Base-by-base conservation (phyloP, 768 basidiomycete genomes). In the Hortiboletus campestris region DNA sequence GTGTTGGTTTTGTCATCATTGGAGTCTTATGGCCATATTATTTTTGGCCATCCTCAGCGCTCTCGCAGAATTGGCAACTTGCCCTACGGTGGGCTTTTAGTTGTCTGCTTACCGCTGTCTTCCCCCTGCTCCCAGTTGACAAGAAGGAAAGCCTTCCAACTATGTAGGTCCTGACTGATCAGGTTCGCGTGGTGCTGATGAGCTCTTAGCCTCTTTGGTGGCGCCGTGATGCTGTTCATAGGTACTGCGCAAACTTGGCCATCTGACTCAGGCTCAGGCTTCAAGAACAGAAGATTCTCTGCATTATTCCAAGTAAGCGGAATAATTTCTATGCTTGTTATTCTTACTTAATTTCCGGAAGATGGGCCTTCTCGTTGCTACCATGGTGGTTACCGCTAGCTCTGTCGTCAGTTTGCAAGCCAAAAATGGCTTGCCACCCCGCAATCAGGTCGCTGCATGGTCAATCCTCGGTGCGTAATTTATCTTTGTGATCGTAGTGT, bases 51-150 rank as follows among this genome's bases (percentile, higher is more conserved):
- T 56, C 67, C 4, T 63, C 68, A 12, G 60, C 71, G 36, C 62
- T 73, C 16, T 42, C 59, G 35, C 44, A 62, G 60, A 56, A 72
- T 16, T 35, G 59, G 71, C 46, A 46, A 8, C 63, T 77, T 31
- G 53, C 72, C 1, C 36, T 66, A 0, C 54, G 63, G 1, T 91
- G 88, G 87, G 62, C 66, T 2, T 19, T 64, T 16, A 74, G 77
- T 7, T 90, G 85, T 65, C 58, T 82, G 1, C 58, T 75, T n/a
- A 81, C 80, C 1, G 80, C 80, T 0, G 60, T 89, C 3, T 94
- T 93, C 63, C 90, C 91, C 0, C 66, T 89, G 28, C 76, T 92
- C 28, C 74, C 81, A 9, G 88, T 92, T 3, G 84, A 92, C 55
- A 88, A 89, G 65, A 71, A 74, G 22, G 91, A 93, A 70, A 84